Conservation (phyloP, 371 early-diverging fungal species). For the Blakeslea trispora region DNA sequence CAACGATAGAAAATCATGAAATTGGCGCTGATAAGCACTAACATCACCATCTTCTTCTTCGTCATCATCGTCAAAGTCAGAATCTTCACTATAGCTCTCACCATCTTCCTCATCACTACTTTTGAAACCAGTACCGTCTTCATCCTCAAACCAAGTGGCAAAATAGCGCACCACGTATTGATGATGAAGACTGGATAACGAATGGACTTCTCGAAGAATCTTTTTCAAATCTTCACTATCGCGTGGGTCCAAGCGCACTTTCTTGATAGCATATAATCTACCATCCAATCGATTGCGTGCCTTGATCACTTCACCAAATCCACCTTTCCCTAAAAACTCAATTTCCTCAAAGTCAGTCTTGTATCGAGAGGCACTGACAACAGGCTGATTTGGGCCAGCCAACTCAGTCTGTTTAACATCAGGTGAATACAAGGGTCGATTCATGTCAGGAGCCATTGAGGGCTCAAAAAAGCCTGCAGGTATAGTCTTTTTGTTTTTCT, state of each 20-base stretch:
- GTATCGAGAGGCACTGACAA: conserved; percentile 63
- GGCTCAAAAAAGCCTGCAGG: conserved; percentile 17
- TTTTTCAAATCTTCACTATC: conserved; percentile 79
- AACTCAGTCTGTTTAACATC: conserved; percentile 4
- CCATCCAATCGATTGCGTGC: conserved; percentile 85
- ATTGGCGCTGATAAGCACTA: conserved; percentile 54
- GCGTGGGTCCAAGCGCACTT: conserved; percentile 73
- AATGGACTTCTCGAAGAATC: conserved; percentile 90
- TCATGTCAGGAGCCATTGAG: conserved; percentile 10
- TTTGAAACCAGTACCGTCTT: conserved; percentile 23
- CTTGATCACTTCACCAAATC: conserved; percentile 95
- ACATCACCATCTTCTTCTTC: conserved; percentile 47
- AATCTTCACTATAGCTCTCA: conserved; percentile 51
- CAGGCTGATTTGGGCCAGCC: conserved; percentile 2
- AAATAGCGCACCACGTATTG: conserved; percentile 92
- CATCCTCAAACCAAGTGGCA: conserved; percentile 92
- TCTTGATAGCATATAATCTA: conserved; percentile 90
- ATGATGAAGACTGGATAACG: conserved; percentile 87
- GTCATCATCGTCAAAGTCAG: conserved; percentile 48
- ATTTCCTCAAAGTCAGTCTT: conserved; percentile 91
- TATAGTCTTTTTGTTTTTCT: conserved; percentile 1
- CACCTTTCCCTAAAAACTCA: conserved; percentile 90
- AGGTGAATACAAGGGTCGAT: conserved; percentile 11
- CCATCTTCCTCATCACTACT: conserved; percentile 56
- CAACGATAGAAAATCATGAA: conserved; percentile 56